Evolutionary conservation across 1,139 yeast species (phyloP), one percentile per base, ranked within the genome.

Genomic region (Schizosaccharomyces versatilis): DNA sequence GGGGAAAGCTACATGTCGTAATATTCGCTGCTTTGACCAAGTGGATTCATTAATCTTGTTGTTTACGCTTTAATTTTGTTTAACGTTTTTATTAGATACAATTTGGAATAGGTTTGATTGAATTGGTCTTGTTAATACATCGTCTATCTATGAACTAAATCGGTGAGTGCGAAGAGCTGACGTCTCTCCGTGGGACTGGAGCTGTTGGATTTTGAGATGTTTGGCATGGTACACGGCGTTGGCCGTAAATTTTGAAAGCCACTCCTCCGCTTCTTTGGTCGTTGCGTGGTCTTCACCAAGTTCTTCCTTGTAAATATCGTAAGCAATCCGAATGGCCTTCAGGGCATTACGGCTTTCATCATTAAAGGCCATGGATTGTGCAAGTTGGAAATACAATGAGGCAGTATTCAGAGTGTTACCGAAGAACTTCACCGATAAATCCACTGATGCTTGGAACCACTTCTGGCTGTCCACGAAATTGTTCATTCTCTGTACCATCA

Each of bases 351-450:
- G 71, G 61, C 75, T 72, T 57, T 79, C 77, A 54, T 75, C 74
- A 32, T 69, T 64, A 55, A 75, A 69, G 52, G 83, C 73, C 55
- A 78, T 73, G 49, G 78, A 69, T 65, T 81, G 82, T 32, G 84
- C 88, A 56, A 75, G 73, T 64, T 84, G 81, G 70, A 75, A 81
- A 62, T 74, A 72, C 58, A 79, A 69, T 60, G 77, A 71, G 39
- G 77, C 88, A 42, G 80, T 72, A 55, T 78, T 74, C 62, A 76
- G 77, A 24, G 82, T 74, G 14, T 72, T 69, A 41, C 88, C 93
- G 62, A 77, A 77, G 52, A 75, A 62, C 48, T 66, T 59, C 38
- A 64, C 66, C 53, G 81, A 73, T 48, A 79, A 64, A 1, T 68
- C 71, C 55, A 77, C 66, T 10, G 81, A 71, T 53, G 68, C 69